Percentiles rank a stretch among this genome's conserved stretches.
Conservation (phyloP, 352 stramenopile genomes). For the Peronospora destructor region DNA sequence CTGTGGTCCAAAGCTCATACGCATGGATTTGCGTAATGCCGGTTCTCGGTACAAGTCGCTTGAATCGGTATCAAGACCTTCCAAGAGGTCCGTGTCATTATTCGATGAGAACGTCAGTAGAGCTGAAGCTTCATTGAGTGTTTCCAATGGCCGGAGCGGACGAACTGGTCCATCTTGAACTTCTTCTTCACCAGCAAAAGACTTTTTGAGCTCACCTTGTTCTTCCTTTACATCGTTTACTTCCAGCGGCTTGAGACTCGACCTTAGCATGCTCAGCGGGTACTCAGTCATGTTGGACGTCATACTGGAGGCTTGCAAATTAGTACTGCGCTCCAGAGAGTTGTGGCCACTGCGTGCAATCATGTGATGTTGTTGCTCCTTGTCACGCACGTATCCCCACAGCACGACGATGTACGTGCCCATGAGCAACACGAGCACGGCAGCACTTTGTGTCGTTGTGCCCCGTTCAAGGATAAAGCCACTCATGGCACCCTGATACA, state of each 20-base stretch:
- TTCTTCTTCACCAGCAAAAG: slow-evolving; percentile 29
- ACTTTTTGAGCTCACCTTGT: slow-evolving; percentile 15
- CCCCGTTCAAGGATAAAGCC: slow-evolving; percentile 78
- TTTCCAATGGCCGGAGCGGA: slow-evolving; percentile 12
- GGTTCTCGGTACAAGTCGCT: slow-evolving; percentile 72
- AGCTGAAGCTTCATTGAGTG: slow-evolving; percentile 31
- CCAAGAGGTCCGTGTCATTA: slow-evolving; percentile 26
- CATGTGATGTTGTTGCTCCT: slow-evolving; percentile 56
- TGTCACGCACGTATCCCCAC: slow-evolving; percentile 83
- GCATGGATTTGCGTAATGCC: slow-evolving; percentile 43
- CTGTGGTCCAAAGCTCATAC: slow-evolving; percentile 41
- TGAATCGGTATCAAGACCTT: slow-evolving; percentile 34
- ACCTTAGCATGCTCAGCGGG: slow-evolving; percentile 23
- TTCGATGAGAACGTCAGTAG: slow-evolving; percentile 33
- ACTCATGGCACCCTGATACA: slow-evolving; percentile 79
- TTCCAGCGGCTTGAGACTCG: slow-evolving; percentile 15
- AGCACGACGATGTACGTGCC: slow-evolving; percentile 73
- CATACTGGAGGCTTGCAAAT: slow-evolving; percentile 9
- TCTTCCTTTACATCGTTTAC: slow-evolving; percentile 10
- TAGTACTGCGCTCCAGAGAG: slow-evolving; percentile 25
- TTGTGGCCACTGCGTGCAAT: slow-evolving; percentile 39
- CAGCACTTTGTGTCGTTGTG: slow-evolving; percentile 64
- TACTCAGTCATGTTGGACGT: slow-evolving; percentile 13
- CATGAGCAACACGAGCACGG: slow-evolving; percentile 73
- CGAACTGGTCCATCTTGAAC: slow-evolving; percentile 2